Evolutionary conservation across 805 yeast genomes (phyloP).

Genomic region (Tetrapisispora namnaoensis): DNA sequence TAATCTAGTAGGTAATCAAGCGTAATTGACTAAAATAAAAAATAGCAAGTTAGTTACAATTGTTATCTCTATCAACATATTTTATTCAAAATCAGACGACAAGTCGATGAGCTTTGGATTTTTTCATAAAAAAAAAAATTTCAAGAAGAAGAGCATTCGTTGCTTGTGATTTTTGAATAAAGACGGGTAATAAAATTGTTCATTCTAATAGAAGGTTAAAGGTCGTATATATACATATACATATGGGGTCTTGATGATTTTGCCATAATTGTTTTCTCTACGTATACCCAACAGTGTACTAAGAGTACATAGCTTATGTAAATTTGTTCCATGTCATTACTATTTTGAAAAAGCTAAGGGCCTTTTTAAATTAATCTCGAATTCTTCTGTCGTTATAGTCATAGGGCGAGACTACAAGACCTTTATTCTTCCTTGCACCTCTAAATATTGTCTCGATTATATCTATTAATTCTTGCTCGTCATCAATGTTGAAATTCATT

Average conservation of each 20-base stretch:
- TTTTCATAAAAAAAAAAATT: background rate
- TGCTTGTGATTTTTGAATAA: background rate
- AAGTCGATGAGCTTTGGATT: background rate
- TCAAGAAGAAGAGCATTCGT: background rate
- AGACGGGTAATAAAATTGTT: no score
- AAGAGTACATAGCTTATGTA: background rate
- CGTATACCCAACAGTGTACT: background rate
- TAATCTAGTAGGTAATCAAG: no score
- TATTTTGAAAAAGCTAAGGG: background rate
- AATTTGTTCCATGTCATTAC: no score
- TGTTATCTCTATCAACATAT: no score
- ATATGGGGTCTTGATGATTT: no score
- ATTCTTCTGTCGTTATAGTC: slow-evolving; percentile 41
- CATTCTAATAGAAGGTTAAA: no score
- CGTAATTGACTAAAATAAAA: background rate
- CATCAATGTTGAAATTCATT: slow-evolving; percentile 67
- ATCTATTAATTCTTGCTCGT: slow-evolving; percentile 84
- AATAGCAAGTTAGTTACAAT: no score
- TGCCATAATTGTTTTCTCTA: no score
- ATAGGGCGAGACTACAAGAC: slow-evolving; percentile 77
- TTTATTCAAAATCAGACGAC: background rate
- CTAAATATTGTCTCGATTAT: slow-evolving; percentile 81
- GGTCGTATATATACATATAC: no score
- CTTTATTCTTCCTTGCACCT: slow-evolving; percentile 89
- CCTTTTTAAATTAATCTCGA: background rate